These are phyloP conservation scores for Fusarium sp. DNA, from an alignment of 2,329 filamentous ascomycete species.

Conservation along the genomic window DNA sequence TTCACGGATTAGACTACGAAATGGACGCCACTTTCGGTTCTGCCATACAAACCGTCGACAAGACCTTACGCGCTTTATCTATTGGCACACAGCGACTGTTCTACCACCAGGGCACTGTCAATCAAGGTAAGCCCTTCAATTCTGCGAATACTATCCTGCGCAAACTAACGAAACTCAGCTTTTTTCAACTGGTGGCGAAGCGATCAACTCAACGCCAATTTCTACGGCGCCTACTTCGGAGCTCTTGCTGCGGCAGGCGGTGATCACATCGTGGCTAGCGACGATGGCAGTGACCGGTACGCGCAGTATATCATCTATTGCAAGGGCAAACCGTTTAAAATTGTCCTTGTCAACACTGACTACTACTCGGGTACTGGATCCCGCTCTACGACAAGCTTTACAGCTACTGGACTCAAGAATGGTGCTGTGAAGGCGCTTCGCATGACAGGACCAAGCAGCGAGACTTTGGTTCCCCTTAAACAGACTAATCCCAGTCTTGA, in stretches of 20 bases:
- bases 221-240: slow-evolving; percentile 4
- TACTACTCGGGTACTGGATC: not conserved
- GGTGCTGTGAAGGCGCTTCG: not conserved
- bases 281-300: not conserved
- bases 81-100: not conserved
- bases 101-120: not conserved
- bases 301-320: slow-evolving; percentile 3
- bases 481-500: not conserved
- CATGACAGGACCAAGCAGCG: not conserved
- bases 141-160: fast-evolving
- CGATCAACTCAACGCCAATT: not conserved
- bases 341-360: not conserved
- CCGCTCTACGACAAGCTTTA: not conserved
- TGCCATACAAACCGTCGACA: not conserved
- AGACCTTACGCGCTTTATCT: not conserved
- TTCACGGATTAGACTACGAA: not conserved
- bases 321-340: not conserved
- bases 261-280: not conserved
- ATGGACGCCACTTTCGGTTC: not conserved
- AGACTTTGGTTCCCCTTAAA: not conserved
- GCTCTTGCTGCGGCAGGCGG: not conserved
- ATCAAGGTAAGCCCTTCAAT: not conserved
- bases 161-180: not conserved
- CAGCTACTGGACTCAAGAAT: not conserved
- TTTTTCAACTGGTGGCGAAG: slow-evolving; percentile 6